Conservation (phyloP, 1,284 basidiomycete genomes). For the Apiotrichum domesticum region DNA sequence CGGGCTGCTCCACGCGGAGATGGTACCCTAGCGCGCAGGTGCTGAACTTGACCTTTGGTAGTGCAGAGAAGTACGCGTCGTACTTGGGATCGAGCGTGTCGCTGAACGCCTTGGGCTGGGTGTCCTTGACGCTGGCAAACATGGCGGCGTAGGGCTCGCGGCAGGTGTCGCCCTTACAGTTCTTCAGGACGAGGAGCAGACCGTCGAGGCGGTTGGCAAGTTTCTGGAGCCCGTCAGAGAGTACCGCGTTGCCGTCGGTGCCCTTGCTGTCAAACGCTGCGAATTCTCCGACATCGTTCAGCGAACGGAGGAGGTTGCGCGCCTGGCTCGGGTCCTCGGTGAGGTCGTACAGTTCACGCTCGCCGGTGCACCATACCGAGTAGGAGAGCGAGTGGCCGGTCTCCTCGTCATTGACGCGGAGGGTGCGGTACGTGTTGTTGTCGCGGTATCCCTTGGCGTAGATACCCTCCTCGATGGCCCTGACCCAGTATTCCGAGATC, state of each 20-base stretch:
- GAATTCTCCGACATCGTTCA: conserved; percentile 20
- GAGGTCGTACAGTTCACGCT: conserved; percentile 39
- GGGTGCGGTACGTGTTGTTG: conserved; percentile 35
- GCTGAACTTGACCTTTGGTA: conserved; percentile 30
- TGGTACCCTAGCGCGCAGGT: conserved; percentile 25
- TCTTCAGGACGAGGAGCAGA: conserved; percentile 34
- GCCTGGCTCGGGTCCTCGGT: conserved; percentile 30
- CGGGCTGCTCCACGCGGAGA: conserved; percentile 21
- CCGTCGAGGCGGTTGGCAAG: conserved; percentile 28
- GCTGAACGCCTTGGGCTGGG: conserved; percentile 2
- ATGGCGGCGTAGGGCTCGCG: conserved; percentile 23
- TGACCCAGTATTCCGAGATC: conserved; percentile 35
- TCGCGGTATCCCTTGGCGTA: conserved; percentile 16
- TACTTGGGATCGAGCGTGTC: conserved; percentile 20
- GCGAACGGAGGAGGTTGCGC: conserved; percentile 22
- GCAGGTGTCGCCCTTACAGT: conserved; percentile 29
- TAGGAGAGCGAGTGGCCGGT: conserved; percentile 16
- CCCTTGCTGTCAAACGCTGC: conserved; percentile 6
- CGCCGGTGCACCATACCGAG: conserved; percentile 41
- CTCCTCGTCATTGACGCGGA: conserved; percentile 27
- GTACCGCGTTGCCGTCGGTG: neutral
- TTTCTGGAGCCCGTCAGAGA: neutral
- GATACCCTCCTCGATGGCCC: conserved; percentile 28
- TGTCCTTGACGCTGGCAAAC: conserved; percentile 18
- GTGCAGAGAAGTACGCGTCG: conserved; percentile 26